phyloP scores from a whole-genome alignment of 2,329 filamentous ascomycete genomes.

The Aspergillus spinulosporus region DNA sequence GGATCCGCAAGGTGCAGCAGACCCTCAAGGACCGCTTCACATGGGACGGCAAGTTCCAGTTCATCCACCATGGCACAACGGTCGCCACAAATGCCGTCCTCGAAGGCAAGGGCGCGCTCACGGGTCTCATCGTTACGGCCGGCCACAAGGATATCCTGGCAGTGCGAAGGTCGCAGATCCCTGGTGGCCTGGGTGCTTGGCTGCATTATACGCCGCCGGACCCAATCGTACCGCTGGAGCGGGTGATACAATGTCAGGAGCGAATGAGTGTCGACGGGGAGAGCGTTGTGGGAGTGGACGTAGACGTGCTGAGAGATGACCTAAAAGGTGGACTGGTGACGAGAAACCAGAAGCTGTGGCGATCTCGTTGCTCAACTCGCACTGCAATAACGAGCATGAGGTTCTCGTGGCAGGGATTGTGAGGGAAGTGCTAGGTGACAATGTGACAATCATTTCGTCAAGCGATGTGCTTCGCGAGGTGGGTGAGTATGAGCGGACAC shows the following conservation, averaged over 20 bases:
- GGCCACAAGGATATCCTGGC: slow-evolving; percentile 54
- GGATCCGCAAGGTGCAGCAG: slow-evolving; percentile 45
- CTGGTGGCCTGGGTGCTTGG: slow-evolving; percentile 53
- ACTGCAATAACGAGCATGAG: slow-evolving; percentile 48
- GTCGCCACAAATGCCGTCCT: slow-evolving; percentile 53
- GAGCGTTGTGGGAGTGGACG: slow-evolving; percentile 43
- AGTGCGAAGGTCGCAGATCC: slow-evolving; percentile 52
- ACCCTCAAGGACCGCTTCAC: slow-evolving; percentile 40
- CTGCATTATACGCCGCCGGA: slow-evolving; percentile 51
- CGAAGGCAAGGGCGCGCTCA: slow-evolving; percentile 52
- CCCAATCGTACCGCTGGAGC: slow-evolving; percentile 51
- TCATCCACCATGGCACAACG: slow-evolving; percentile 54
- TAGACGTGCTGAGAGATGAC: slow-evolving; percentile 38
- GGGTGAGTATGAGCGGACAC: slow-evolving; percentile 53
- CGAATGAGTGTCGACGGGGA: slow-evolving; percentile 48
- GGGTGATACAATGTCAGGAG: slow-evolving; percentile 49
- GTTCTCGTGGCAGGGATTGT: slow-evolving; percentile 40
- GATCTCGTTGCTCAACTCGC: slow-evolving; percentile 51
- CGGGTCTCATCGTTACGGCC: slow-evolving; percentile 50
- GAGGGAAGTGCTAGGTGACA: slow-evolving; percentile 45
- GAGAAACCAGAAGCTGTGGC: slow-evolving; percentile 49
- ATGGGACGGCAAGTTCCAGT: slow-evolving; percentile 50
- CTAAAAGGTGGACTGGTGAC: slow-evolving; percentile 33
- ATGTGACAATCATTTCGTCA: slow-evolving; percentile 49
- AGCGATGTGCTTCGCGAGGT: slow-evolving; percentile 50